Evolutionary conservation across 768 basidiomycete genomes (phyloP).

Genomic region (Boletus subparvulus): DNA sequence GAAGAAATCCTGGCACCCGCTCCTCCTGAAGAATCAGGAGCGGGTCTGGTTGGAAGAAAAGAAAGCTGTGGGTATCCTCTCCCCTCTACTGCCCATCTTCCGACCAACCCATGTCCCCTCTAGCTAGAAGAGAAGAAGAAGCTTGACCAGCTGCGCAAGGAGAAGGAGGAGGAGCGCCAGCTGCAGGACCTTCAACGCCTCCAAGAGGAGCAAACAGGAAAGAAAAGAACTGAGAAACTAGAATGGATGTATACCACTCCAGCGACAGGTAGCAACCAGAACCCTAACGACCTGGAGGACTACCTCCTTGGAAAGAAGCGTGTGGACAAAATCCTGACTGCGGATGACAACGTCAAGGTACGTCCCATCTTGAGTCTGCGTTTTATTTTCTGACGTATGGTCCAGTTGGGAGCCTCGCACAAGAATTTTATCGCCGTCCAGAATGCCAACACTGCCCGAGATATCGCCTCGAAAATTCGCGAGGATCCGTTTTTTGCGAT

Average conservation of each 20-base stretch:
- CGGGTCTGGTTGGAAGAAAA: conserved; percentile 99
- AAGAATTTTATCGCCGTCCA: conserved; percentile 94
- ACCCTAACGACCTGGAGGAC: conserved; percentile 91
- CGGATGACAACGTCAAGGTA: conserved; percentile 89
- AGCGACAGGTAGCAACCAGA: conserved; percentile 82
- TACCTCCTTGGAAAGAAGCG: conserved; percentile 97
- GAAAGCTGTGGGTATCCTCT: conserved; percentile 68
- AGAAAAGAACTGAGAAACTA: conserved; percentile 88
- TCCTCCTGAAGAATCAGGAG: conserved; percentile 97
- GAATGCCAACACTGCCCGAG: conserved; percentile 87
- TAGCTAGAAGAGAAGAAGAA: conserved; percentile 99
- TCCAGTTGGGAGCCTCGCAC: conserved; percentile 78
- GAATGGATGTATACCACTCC: conserved; percentile 99
- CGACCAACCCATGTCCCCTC: conserved; percentile 13
- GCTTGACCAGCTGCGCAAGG: conserved; percentile 92
- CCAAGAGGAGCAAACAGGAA: conserved; percentile 94
- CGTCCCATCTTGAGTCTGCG: conserved; percentile 8
- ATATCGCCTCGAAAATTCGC: conserved; percentile 89
- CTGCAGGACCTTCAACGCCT: conserved; percentile 93
- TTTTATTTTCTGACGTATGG: conserved; percentile 8
- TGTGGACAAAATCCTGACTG: conserved; percentile 93
- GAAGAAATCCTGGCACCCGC: conserved; percentile 99
- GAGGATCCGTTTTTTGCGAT: conserved; percentile 98
- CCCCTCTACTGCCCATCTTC: neutral
- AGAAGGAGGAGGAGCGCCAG: conserved; percentile 96